Conservation (phyloP, 108 stramenopile genomes). For the Seminavis robusta region DNA sequence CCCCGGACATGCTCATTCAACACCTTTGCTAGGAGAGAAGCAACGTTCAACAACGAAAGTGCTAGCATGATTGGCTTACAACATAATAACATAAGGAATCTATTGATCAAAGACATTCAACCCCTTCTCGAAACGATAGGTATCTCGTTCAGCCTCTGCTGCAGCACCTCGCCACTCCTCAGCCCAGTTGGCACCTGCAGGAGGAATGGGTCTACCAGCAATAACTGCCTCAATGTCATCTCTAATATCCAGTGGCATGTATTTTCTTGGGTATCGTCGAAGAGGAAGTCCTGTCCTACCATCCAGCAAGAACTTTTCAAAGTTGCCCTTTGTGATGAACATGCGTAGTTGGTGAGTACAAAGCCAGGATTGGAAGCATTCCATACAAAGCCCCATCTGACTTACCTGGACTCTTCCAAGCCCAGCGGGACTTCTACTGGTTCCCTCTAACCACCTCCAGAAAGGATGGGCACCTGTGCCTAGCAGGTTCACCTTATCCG, state of each 20-base stretch:
- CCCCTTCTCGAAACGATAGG: constrained; percentile 88
- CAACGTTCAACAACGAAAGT: too few relatives aligned
- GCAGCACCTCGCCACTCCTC: constrained; percentile 84
- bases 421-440: constrained; percentile 77
- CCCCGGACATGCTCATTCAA: too few relatives aligned
- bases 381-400: too few relatives aligned
- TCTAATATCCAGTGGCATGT: constrained; percentile 70
- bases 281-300: constrained; percentile 75
- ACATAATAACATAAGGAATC: too few relatives aligned
- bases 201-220: constrained; percentile 52
- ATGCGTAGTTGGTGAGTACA: too few relatives aligned
- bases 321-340: too few relatives aligned
- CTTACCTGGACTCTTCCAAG: constrained; percentile 79
- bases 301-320: constrained; percentile 87
- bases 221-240: constrained; percentile 78
- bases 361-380: too few relatives aligned
- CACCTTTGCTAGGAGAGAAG: too few relatives aligned
- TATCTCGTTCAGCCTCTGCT: constrained; percentile 75
- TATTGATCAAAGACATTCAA: constrained; percentile 88
- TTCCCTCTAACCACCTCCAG: constrained; percentile 86
- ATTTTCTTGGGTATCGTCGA: constrained; percentile 85
- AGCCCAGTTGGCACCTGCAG: constrained; percentile 69
- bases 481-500: constrained; percentile 81
- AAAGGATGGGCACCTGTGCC: constrained; percentile 82
- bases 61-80: too few relatives aligned